Conservation (phyloP, 1,284 basidiomycete genomes). For the Cutaneotrichosporon cyanovorans region DNA sequence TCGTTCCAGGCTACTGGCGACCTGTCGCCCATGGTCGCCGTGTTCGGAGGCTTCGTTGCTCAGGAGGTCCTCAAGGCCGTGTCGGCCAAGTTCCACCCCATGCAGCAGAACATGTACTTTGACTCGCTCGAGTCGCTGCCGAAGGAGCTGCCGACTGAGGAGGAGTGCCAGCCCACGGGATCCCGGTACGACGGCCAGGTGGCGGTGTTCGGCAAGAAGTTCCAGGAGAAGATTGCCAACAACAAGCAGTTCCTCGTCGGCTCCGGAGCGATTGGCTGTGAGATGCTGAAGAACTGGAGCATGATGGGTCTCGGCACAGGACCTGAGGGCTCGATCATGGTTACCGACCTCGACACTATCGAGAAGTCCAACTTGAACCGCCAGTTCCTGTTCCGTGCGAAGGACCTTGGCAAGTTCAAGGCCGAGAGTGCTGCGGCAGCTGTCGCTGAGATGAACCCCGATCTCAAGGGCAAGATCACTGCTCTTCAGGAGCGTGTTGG, state of each 20-base stretch:
- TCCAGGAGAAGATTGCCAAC: constrained; percentile 89
- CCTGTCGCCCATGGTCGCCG: constrained; percentile 82
- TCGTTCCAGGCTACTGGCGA: constrained; percentile 92
- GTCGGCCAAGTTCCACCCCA: constrained; percentile 97
- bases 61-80: constrained; percentile 97
- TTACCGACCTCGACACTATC: constrained; percentile 97
- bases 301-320: constrained; percentile 95
- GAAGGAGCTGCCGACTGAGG: constrained; percentile 63
- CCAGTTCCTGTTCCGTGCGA: constrained; percentile 95
- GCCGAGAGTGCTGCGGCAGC: constrained; percentile 88
- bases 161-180: constrained; percentile 73
- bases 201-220: constrained; percentile 85
- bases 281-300: constrained; percentile 99
- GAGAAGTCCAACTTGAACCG: constrained; percentile 99
- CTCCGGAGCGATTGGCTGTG: constrained; percentile 96
- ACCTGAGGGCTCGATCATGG: constrained; percentile 73
- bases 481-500: constrained; percentile 93
- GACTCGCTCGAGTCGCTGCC: constrained; percentile 96
- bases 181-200: constrained; percentile 92
- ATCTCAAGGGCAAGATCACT: constrained; percentile 77
- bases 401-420: constrained; percentile 98
- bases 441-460: constrained; percentile 94
- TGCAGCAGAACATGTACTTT: constrained; percentile 92
- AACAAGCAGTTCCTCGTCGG: constrained; percentile 95
- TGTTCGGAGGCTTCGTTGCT: constrained; percentile 94